Evolutionary conservation across 1,139 yeast genomes (phyloP), one percentile per base, ranked within the genome.

Genomic region (Yamadazyma aaseri): DNA sequence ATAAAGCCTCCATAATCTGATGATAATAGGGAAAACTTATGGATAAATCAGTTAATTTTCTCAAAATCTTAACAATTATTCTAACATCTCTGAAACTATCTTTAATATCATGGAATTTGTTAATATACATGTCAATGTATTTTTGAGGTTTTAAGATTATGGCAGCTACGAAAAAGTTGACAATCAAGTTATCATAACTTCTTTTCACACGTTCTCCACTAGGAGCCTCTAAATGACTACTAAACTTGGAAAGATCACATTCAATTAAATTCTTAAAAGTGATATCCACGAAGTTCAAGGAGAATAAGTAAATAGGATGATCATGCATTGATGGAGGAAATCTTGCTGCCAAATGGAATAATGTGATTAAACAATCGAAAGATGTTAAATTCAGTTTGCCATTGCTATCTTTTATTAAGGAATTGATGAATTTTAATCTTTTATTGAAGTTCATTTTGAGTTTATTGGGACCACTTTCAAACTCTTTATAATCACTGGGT

Each of bases 301-400:
- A 57, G 47, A 75, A 79, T 29, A 49, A 51, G 10, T 68, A 71
- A 6, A 77, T 48, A 1, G 76, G 66, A 47, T 74, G 74, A 7
- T 53, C 39, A 7, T 40, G 38, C 32, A 52, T 44, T 11, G 46
- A 42, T 3, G 50, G 35, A 5, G 58, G 54, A 16, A 65, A 46
- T 34, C 65, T 53, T 4, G 76, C 69, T 6, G 76, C 78, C 35
- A 69, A 51, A 30, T 62, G 63, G 38, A 62, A 65, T 5, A 74
- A 54, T 28, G 70, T 64, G 22, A 75, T 61, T 22, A 69, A 47
- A 1, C 68, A 44, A 31, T 76, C 64, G 57, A 66, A 58, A 35
- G 71, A 62, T 37, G 72, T 74, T 29, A 74, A 53, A 38, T 63
- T 63, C 13, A 62, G 52, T 13, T 66, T 51, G 8, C 53, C 57